phyloP scores from a whole-genome alignment of 345 rosid genomes.

The Gynandropsis gynandra region DNA sequence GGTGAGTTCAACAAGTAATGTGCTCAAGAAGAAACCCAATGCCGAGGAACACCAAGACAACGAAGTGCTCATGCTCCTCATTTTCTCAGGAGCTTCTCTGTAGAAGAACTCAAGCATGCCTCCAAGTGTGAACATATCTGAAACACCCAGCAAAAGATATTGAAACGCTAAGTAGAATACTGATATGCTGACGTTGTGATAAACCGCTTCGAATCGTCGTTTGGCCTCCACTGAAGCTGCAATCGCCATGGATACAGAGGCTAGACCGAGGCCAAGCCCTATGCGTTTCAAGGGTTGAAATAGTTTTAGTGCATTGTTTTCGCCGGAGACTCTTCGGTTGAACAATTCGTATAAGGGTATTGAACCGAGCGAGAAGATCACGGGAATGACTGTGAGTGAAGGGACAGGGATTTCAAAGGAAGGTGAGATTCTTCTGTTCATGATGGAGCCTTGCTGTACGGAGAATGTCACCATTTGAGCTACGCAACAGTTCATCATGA shows the following conservation, averaged over 20 bases:
- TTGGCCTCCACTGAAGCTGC: slow-evolving; percentile 40
- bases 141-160: slow-evolving; percentile 35
- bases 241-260: slow-evolving; percentile 45
- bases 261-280: slow-evolving; percentile 41
- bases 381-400: slow-evolving; percentile 35
- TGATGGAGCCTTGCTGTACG: slow-evolving; percentile 44
- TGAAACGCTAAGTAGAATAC: slow-evolving; percentile 48
- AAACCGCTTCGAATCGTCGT: slow-evolving; percentile 26
- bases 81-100: slow-evolving; percentile 39
- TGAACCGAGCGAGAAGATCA: slow-evolving; percentile 32
- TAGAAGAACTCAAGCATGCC: slow-evolving; percentile 64
- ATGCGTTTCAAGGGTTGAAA: slow-evolving; percentile 35
- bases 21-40: slow-evolving; percentile 48
- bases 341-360: slow-evolving; percentile 36
- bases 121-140: slow-evolving; percentile 44
- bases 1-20: slow-evolving; percentile 31
- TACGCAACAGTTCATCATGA: slow-evolving; percentile 52
- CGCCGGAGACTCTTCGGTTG: neutral
- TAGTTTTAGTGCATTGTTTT: slow-evolving; percentile 7
- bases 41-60: slow-evolving; percentile 47
- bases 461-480: slow-evolving; percentile 57
- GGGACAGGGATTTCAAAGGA: slow-evolving; percentile 43
- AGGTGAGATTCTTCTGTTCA: slow-evolving; percentile 34
- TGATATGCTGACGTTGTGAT: slow-evolving; percentile 22
- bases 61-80: slow-evolving; percentile 41